Percentiles rank a stretch among this genome's conserved stretches.
Conservation (phyloP, 116 monocot genomes). For the Trichopus zeylanicus region DNA sequence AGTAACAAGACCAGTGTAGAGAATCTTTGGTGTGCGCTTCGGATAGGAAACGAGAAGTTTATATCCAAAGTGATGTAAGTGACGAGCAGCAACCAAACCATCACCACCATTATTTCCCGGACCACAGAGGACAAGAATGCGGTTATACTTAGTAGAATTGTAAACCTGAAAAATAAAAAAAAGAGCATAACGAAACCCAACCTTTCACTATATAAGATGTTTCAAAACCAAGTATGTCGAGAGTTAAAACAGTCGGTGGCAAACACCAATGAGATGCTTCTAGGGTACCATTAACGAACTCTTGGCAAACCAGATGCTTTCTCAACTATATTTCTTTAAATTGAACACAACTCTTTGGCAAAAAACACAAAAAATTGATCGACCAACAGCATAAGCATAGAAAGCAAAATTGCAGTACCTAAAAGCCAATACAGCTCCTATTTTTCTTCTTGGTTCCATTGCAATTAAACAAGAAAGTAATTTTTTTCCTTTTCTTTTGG, state of each 20-base stretch:
- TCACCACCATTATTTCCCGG: slow-evolving; percentile 99
- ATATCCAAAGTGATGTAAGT: slow-evolving; percentile 90
- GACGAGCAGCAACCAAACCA: slow-evolving; percentile 91
- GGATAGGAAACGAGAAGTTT: slow-evolving; percentile 75
- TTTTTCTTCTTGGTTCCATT: too few species aligned
- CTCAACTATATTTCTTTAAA: neutral
- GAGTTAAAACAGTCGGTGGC: neutral
- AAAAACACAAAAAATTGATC: neutral
- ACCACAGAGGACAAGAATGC: slow-evolving; percentile 73
- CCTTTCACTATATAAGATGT: neutral
- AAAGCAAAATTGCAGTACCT: too few species aligned
- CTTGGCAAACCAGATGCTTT: neutral
- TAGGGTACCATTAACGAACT: too few species aligned
- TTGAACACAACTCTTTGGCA: neutral
- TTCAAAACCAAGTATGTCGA: neutral
- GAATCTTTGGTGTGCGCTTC: slow-evolving; percentile 66
- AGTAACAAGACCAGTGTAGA: slow-evolving; percentile 72
- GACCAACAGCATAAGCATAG: too few species aligned
- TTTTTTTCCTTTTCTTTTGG: too few species aligned
- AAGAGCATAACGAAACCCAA: neutral
- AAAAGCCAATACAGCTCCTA: too few species aligned
- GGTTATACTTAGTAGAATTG: slow-evolving; percentile 49
- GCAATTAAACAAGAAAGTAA: too few species aligned
- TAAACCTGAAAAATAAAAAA: slow-evolving; percentile 53
- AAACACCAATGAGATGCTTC: neutral